Evolutionary conservation across 306 rosid genomes (phyloP), one percentile per base, ranked within the genome.

Genomic region (Dicorynia guianensis): DNA sequence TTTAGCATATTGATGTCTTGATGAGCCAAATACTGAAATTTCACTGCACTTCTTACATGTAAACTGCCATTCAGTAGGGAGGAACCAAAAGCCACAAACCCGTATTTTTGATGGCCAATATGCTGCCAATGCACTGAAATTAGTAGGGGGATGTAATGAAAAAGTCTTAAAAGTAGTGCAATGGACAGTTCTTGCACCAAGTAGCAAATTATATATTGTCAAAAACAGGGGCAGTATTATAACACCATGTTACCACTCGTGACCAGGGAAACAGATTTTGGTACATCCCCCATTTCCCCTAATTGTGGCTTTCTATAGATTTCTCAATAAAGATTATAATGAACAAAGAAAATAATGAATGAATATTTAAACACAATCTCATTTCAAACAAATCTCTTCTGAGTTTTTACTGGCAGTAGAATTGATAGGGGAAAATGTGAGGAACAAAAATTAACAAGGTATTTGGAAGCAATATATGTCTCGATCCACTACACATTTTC

Each of bases 31-130:
- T 5, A 60, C 63, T 43, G 82, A 78, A 57, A 84, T 69, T 80
- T 88, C 87, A 68, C 84, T 53, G 75, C 97, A 92, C 75, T 75
- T 74, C 82, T 71, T 77, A 82, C 97, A 92, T 59, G 97, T 85
- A 77, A 86, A 85, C 82, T 92, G 96, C 96, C 96, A 92, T 69
- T 90, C 90, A 67, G 44, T 56, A 15, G 93, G 93, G 61, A 87
- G 86, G 75, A 90, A 92, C 97, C 96, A 92, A 79, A 90, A 92
- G 78, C 97, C 97, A 83, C 89, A 90, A 74, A 85, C 88, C 58
- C 78, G 88, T 69, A 86, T 87, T 66, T 75, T 79, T 8, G 86
- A 62, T 33, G 97, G 96, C 96, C 97, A 92, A 57, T 92, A 92
- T 71, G 84, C 97, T 92, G 89, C 69, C 69, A 75, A 73, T 54